These are phyloP conservation scores for Neoboletus magnificus DNA, from an alignment of 768 basidiomycete genomes.

Conservation along the genomic window DNA sequence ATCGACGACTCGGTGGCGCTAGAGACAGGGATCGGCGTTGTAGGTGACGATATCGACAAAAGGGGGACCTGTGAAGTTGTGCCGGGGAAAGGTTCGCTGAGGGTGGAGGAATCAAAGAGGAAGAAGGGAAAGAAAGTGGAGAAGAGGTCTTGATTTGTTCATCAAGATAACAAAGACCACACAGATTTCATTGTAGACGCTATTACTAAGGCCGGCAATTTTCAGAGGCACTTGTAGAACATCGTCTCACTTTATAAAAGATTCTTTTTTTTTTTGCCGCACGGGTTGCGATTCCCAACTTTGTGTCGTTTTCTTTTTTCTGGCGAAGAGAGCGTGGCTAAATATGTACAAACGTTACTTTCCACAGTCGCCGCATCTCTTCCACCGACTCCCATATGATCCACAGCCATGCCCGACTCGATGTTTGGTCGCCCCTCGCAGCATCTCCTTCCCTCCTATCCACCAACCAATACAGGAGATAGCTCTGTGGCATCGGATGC, in stretches of 20 bases:
- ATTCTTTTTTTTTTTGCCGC: background rate
- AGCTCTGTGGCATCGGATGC: background rate
- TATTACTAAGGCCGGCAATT: slow-evolving; percentile 10
- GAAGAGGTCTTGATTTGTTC: background rate
- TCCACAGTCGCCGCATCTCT: slow-evolving; percentile 13
- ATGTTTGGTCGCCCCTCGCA: slow-evolving; percentile 29
- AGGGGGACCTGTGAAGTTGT: background rate
- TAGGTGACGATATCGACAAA: background rate
- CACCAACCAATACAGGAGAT: background rate
- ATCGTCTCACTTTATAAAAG: background rate
- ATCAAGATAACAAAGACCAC: no score
- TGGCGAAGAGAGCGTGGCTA: no score
- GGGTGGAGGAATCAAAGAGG: background rate
- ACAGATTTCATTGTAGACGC: no score
- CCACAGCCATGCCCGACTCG: slow-evolving; percentile 24
- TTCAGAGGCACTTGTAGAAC: background rate
- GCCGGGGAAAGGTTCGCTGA: background rate
- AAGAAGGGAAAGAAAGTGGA: background rate
- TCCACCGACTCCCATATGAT: slow-evolving; percentile 8
- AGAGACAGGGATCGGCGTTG: slow-evolving; percentile 1
- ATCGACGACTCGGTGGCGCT: slow-evolving; percentile 27
- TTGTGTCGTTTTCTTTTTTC: background rate
- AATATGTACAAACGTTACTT: no score
- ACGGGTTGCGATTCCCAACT: background rate
- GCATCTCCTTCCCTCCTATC: slow-evolving; percentile 21